Base-by-base conservation (phyloP, 2,329 filamentous ascomycete genomes). In the Cladosporium halotolerans region DNA sequence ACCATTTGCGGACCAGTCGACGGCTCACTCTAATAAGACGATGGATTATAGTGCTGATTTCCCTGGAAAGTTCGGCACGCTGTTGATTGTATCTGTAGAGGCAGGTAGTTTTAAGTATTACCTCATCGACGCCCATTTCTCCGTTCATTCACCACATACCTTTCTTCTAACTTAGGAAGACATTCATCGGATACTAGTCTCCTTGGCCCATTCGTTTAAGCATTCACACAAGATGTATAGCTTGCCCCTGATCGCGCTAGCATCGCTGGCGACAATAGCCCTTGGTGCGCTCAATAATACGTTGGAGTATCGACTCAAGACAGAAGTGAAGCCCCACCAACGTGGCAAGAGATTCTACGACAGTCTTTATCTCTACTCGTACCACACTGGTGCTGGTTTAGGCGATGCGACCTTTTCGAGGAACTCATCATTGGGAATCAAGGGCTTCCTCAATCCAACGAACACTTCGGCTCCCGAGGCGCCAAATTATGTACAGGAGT, bases 361-460 rank as follows among this genome's bases (percentile, higher is more conserved):
- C 39, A 56, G 59, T 48, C 64, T 69, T 53, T 68, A 61, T 52
- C 56, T 69, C 28, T 46, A 53, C 33, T 51, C 57, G 40, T 65
- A 63, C 56, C 62, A 64, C 55, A 64, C 61, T 23, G 60, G 62
- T 39, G 64, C 63, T 41, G 66, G 65, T 13, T 41, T 61, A 7
- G 63, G 58, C 55, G 66, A 68, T 45, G 64, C 60, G 31, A 57
- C 60, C 38, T 60, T 69, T 57, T 16, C 53, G 18, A 40, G 28
- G 14, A 55, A 55, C 51, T 48, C 52, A 9, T 50, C 53, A 13
- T 41, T 23, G 16, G 59, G 55, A 40, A 55, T 52, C 40, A 58
- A 53, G 11, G 66, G 57, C 28, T 68, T 60, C 57, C 60, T 67
- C 36, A 62, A 59, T 46, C 51, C 40, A 28, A 66, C 61, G 33